Evolutionary conservation across 106 monocot genomes (phyloP), one percentile per base, ranked within the genome.

Genomic region (Alisma plantagoaquatica): DNA sequence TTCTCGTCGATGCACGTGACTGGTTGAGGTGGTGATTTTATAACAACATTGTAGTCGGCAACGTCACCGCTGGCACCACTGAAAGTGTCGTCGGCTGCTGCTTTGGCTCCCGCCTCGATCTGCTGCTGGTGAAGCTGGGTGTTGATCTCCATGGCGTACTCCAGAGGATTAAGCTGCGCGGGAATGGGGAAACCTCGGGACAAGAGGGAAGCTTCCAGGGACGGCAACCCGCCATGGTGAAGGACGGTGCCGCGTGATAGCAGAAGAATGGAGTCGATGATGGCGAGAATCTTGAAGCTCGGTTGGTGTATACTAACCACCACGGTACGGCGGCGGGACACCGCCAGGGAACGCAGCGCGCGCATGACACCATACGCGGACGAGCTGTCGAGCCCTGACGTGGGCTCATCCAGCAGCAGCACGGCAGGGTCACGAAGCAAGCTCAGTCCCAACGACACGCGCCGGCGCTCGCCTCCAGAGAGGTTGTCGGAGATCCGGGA

Each of bases 391-490:
- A 96, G 78, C 0, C 96, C 94, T 9, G 94, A 96, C 30, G 94
- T 96, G 28, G 96, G 96, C 59, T 96, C 96, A 70, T 96, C 96
- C 54, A 96, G 94, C 21, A 96, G 78, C 18, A 96, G 67, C 12
- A 96, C 53, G 20, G 60, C 49, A n/a, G 88, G 96, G 56, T 82
- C 70, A 25, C 65, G 72, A 44, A 96, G 84, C 18, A 96, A 78
- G 41, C 65, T 53, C n/a, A 89, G 62, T 3, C 88, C 96, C 31
- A 89, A 76, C 45, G 96, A 96, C 24, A 96, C 78, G 29, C 94
- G 76, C 23, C 92, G 86, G 25, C 88, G 87, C 35, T 89, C 94
- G 0, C 94, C 94, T 11, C 89, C 84, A 35, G 89, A 84, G 9
- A 81, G 72, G 18, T 46, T 27, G 21, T 63, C 62, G 42, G 88